Conservation (phyloP, 805 yeast species). For the Yamadazyma tumulicola region DNA sequence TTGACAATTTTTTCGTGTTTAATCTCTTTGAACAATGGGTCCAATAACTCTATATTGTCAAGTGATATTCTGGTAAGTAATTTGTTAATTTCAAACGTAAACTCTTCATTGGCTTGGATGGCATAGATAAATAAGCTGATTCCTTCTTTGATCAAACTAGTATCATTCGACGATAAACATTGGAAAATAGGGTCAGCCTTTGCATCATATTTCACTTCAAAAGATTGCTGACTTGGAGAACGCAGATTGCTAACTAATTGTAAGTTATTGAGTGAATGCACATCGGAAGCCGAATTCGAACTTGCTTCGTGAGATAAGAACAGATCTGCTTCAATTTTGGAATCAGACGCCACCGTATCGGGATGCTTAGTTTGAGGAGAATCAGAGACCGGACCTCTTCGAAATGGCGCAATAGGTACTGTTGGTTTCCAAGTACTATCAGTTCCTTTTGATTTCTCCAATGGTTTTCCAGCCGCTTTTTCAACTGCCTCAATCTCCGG, state of each 20-base stretch:
- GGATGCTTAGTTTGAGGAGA: neutral
- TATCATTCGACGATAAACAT: constrained; percentile 31
- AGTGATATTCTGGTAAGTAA: constrained; percentile 27
- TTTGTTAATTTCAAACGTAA: constrained; percentile 20
- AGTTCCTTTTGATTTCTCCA: neutral
- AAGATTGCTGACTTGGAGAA: constrained; percentile 1
- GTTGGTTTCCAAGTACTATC: neutral
- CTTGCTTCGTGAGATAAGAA: neutral
- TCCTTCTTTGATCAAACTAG: constrained; percentile 31
- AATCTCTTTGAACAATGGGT: constrained; percentile 28
- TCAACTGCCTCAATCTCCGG: neutral
- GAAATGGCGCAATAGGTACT: no score
- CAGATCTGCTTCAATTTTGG: neutral
- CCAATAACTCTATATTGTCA: constrained; percentile 25
- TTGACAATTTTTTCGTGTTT: constrained; percentile 21
- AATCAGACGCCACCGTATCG: neutral
- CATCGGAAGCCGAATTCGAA: neutral
- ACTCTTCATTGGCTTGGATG: constrained; percentile 31
- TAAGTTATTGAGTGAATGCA: neutral
- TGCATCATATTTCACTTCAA: constrained; percentile 2
- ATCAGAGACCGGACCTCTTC: neutral
- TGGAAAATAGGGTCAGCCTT: constrained; percentile 32
- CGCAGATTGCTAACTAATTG: no score
- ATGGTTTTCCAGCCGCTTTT: neutral
- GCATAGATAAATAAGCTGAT: constrained; percentile 36